Base-by-base conservation (phyloP, 2,329 filamentous ascomycete genomes). In the Cladobotryum mycophilum region DNA sequence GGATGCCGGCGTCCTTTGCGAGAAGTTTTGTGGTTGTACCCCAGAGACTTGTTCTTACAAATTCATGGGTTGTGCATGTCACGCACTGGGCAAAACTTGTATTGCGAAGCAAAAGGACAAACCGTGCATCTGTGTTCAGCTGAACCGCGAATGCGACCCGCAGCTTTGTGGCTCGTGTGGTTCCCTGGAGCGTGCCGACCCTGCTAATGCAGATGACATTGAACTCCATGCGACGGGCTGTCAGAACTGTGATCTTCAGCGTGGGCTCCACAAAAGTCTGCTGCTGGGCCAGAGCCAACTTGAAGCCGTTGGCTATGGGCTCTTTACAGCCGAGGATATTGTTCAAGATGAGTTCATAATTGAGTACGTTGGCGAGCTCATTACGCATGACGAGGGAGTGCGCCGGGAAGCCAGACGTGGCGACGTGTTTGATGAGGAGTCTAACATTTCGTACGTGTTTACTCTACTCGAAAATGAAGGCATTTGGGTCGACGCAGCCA, bases 141-240 rank as follows among this genome's bases (percentile, higher is more conserved):
- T 89, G 47, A 86, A 88, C 57, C 79, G 89, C 37, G 89, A 95
- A 68, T 95, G 89, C 61, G 89, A 93, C 59, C 82, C 88, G 2
- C 81, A 86, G 52, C 73, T 92, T 12, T 95, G 89, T 60, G 76
- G 76, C 14, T 75, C 72, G 8, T 93, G 89, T 58, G 88, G 88
- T 25, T 86, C 84, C 0, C 63, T 72, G 11, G 81, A 88, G 52
- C 77, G 86, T 2, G 78, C 88, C 3, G 82, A 91, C 60, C 86
- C 85, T 0, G 67, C 73, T n/a, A 85, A 88, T 58, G 76, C 79
- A 5, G 75, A 84, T 47, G 71, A 85, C 43, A 76, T 82, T 12
- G 66, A 69, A 2, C 64, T 86, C 4, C 74, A 80, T 53, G 64
- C 73, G 2, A 76, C 72, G 0, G 80, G 80, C 4, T 95, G 89